Evolutionary conservation across 164 flowering plant species (phyloP).

Genomic region (Hamamelis virginiana): DNA sequence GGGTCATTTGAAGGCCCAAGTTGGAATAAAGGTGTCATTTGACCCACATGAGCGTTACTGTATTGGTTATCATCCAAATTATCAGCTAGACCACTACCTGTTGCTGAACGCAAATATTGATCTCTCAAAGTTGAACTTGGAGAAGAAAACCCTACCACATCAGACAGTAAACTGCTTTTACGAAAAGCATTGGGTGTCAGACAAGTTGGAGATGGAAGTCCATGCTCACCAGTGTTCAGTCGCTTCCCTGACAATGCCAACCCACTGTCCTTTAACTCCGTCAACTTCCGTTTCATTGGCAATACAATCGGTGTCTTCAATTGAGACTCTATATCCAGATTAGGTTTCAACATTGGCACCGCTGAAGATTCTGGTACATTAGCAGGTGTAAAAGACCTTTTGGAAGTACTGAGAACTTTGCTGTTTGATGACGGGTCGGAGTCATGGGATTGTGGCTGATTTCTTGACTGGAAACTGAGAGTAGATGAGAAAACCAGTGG

Average conservation of each 20-base stretch:
- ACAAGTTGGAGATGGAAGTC: conserved; percentile 53
- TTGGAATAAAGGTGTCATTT: conserved; percentile 36
- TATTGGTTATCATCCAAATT: conserved; percentile 46
- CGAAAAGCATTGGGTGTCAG: conserved; percentile 47
- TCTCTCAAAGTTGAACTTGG: conserved; percentile 49
- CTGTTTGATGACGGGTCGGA: conserved; percentile 30
- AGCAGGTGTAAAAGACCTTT: conserved; percentile 28
- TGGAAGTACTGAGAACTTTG: conserved; percentile 32
- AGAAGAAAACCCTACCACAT: conserved; percentile 41
- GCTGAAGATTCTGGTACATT: conserved; percentile 38
- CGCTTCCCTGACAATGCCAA: conserved; percentile 56
- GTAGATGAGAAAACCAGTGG: conserved; percentile 49
- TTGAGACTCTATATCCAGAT: conserved; percentile 43
- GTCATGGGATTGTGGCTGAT: conserved; percentile 36
- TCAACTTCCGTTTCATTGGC: conserved; percentile 81
- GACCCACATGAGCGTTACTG: conserved; percentile 27
- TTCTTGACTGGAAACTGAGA: conserved; percentile 49
- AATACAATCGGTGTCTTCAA: conserved; percentile 65
- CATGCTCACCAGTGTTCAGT: conserved; percentile 48
- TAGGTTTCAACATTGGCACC: conserved; percentile 25
- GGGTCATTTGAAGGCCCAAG: conserved; percentile 46
- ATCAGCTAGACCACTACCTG: conserved; percentile 30
- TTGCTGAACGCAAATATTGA: conserved; percentile 30
- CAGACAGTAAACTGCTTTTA: conserved; percentile 39
- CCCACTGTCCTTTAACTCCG: conserved; percentile 60